A percentile compares a stretch with the other conserved stretches of the same genome.
Conservation (phyloP, 2,329 filamentous ascomycete species). For the Fusarium pseudograminearum region DNA sequence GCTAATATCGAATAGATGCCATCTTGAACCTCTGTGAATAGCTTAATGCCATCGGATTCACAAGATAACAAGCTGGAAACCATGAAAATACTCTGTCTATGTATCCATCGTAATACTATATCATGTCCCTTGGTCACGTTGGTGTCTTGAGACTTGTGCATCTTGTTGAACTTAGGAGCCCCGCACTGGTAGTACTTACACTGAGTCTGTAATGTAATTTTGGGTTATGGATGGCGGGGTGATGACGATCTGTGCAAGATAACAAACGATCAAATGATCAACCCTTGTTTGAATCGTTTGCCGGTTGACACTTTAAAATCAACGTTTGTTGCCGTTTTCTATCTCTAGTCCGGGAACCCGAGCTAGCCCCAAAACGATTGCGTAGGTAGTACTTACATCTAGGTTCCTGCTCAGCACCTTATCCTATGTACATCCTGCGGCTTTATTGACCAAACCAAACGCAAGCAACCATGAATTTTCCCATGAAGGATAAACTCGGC, state of each 20-base stretch:
- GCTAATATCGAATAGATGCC: slow-evolving; percentile 3
- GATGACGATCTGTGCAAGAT: slow-evolving; percentile 25
- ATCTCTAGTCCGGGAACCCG: neutral
- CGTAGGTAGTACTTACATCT: neutral
- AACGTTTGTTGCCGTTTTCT: neutral
- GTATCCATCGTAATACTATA: too few relatives aligned
- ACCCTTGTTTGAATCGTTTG: neutral
- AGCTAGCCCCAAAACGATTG: neutral
- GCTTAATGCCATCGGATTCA: neutral
- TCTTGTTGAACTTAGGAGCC: neutral
- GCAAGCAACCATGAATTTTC: slow-evolving; percentile 12
- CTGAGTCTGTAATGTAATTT: slow-evolving; percentile 1
- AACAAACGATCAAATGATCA: neutral
- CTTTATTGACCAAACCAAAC: neutral
- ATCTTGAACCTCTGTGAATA: neutral
- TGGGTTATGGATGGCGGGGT: slow-evolving; percentile 18
- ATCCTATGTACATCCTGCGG: neutral
- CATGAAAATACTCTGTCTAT: neutral
- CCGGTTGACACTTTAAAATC: neutral
- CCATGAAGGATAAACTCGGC: slow-evolving; percentile 8
- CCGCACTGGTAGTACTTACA: slow-evolving; percentile 6
- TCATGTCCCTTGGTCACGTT: neutral
- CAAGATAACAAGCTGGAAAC: too few relatives aligned
- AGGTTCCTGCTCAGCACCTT: neutral
- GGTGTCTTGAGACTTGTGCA: neutral